A percentile compares a stretch with the other conserved stretches of the same genome.
These are phyloP conservation scores for Sporothrix mexicana DNA, from an alignment of 2,329 filamentous ascomycete genomes.

Conservation along the genomic window DNA sequence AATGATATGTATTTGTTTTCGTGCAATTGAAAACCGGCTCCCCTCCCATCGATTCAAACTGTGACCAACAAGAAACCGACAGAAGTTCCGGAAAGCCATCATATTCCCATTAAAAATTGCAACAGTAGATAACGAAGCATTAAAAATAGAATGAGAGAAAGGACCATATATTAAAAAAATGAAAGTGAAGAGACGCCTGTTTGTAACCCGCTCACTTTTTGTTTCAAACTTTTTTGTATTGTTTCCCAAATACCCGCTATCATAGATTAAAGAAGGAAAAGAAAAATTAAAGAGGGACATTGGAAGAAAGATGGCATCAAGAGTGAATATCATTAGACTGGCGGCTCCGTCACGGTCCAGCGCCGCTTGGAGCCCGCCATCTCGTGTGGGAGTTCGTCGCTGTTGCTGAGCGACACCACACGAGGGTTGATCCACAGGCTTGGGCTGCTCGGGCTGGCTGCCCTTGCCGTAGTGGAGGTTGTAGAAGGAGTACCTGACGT, in stretches of 20 bases:
- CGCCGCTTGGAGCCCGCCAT: slow-evolving; percentile 56
- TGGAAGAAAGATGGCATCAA: neutral
- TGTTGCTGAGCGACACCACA: slow-evolving; percentile 7
- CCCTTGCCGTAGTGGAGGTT: neutral
- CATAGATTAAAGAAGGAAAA: slow-evolving; percentile 3
- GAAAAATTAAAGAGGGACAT: neutral
- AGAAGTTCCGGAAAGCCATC: too few relatives aligned
- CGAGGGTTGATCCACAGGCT: slow-evolving; percentile 53
- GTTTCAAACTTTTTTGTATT: slow-evolving; percentile 9
- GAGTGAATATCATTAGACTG: neutral
- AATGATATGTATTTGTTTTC: too few relatives aligned
- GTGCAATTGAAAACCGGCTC: too few relatives aligned
- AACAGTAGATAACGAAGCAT: neutral
- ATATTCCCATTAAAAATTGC: slow-evolving; percentile 3
- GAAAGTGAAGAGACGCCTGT: neutral
- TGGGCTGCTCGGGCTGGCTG: slow-evolving; percentile 37
- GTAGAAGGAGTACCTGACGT: neutral
- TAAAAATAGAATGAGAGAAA: neutral
- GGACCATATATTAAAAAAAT: too few relatives aligned
- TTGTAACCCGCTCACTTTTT: neutral
- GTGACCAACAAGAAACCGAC: too few relatives aligned
- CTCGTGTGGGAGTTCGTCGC: slow-evolving; percentile 52
- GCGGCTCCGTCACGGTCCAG: slow-evolving; percentile 60
- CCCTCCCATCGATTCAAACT: too few relatives aligned
- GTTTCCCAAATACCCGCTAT: slow-evolving; percentile 20